Evolutionary conservation across 179 eudicot genomes (phyloP), one percentile per base, ranked within the genome.

Genomic region (Silene vulgaris): DNA sequence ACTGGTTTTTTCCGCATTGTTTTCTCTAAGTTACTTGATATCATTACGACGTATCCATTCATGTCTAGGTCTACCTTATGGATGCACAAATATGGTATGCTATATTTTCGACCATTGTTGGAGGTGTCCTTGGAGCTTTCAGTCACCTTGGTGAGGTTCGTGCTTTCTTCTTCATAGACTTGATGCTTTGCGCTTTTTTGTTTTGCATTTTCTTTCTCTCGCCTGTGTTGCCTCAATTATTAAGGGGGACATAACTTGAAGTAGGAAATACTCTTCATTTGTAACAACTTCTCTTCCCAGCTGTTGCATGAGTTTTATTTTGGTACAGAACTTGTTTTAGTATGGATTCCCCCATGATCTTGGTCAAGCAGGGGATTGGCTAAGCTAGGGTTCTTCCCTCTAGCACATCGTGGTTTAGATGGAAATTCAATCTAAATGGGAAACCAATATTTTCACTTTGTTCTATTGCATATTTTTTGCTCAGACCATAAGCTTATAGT

Each of bases 71-170:
- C 73, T 96, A 96, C 84, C 91, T 93, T 80, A 96, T 91, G 99
- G 99, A 96, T 82, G 82, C 94, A 65, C 99, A 96, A 87, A 96
- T 96, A 81, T 96, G 99, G 99, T 96, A 96, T 89, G 92, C 97
- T 76, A 96, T 96, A 66, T 96, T 82, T 82, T 87, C 97, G 19
- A 96, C 99, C 40, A 76, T 96, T 80, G 82, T 89, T 80, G 99
- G 99, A 78, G 99, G 99, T 64, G 85, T 96, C 72, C 85, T 89
- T 84, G 99, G 99, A 79, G 99, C 99, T 66, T 96, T 96, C 85
- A 91, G 97, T 76, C 99, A 91, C 82, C 84, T 96, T 89, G 99
- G 99, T 73, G 99, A 96, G 98, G 99, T 96, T 60, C 76, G 97
- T 87, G 79, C 23, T 72, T 78, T 63, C 30, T 61, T n/a, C 62